These are phyloP conservation scores for Volvox reticuliferus DNA, from an alignment of 139 green algal genomes.

Conservation along the genomic window DNA sequence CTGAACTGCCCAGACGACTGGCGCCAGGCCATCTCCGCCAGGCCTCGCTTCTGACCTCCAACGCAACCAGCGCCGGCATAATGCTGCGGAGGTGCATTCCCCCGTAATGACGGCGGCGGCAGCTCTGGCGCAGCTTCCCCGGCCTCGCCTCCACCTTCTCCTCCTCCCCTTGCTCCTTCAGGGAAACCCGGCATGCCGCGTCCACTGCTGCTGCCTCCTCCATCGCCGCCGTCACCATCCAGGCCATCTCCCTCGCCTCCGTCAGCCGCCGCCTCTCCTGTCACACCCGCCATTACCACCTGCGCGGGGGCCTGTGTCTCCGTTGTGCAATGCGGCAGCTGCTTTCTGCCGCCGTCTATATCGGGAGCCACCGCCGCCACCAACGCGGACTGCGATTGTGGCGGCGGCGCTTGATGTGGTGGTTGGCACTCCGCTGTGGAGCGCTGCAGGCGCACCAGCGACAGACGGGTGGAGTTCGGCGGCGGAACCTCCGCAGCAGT, in stretches of 20 bases:
- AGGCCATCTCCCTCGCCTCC: background rate
- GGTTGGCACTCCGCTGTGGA: no score
- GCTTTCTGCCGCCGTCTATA: background rate
- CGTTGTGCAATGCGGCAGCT: background rate
- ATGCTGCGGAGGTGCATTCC: no score
- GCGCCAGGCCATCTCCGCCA: background rate
- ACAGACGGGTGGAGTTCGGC: background rate
- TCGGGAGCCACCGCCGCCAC: background rate
- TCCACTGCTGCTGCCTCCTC: background rate
- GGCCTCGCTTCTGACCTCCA: conserved; percentile 19
- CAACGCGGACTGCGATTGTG: background rate
- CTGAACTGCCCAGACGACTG: background rate
- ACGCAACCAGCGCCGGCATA: no score
- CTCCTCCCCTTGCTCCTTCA: no score
- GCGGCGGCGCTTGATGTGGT: background rate
- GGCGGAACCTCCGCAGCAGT: background rate
- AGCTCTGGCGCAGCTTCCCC: background rate
- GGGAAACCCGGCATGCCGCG: no score
- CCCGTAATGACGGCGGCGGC: background rate
- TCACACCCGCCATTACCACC: no score
- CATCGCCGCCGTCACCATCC: background rate
- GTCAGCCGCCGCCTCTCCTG: background rate
- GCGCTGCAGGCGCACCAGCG: conserved; percentile 6
- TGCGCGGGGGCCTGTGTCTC: background rate
- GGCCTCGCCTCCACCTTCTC: background rate